phyloP scores from a whole-genome alignment of 2,329 filamentous ascomycete species.

The Coniochaeta sp. region DNA sequence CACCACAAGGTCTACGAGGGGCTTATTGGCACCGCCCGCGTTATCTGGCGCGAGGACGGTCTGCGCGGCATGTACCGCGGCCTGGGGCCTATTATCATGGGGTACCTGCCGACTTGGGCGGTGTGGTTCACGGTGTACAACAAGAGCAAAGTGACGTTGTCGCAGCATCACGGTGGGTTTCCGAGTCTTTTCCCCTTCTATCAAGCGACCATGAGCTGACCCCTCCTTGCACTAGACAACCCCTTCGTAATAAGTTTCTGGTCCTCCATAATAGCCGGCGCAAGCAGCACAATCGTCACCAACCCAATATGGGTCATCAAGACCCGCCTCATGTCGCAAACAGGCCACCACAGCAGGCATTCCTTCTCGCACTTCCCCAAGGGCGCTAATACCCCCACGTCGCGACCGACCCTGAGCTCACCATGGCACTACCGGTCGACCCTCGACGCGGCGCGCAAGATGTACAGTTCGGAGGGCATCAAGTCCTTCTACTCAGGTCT shows the following conservation, averaged over 20 bases:
- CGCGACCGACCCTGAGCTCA: conserved; percentile 49
- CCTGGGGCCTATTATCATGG: conserved; percentile 86
- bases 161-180: conserved; percentile 56
- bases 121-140: conserved; percentile 98
- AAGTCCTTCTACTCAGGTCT: conserved; percentile 92
- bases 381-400: conserved; percentile 45
- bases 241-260: conserved; percentile 74
- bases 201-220: not conserved
- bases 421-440: conserved; percentile 91
- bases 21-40: conserved; percentile 74
- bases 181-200: not conserved
- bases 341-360: conserved; percentile 35
- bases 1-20: conserved; percentile 69
- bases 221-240: conserved; percentile 52
- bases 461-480: conserved; percentile 87
- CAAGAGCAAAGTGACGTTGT: conserved; percentile 70
- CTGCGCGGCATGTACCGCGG: conserved; percentile 88
- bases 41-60: conserved; percentile 86
- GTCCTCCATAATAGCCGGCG: conserved; percentile 85
- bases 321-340: conserved; percentile 94
- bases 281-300: conserved; percentile 86
- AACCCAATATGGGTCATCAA: conserved; percentile 99
- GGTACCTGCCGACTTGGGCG: conserved; percentile 95
- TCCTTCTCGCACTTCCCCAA: conserved; percentile 39
- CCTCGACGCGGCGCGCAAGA: conserved; percentile 85